Percentiles rank a stretch among this genome's conserved stretches.
phyloP scores from a whole-genome alignment of 495 filamentous ascomycete species.

The Aspergillus nanangensis region DNA sequence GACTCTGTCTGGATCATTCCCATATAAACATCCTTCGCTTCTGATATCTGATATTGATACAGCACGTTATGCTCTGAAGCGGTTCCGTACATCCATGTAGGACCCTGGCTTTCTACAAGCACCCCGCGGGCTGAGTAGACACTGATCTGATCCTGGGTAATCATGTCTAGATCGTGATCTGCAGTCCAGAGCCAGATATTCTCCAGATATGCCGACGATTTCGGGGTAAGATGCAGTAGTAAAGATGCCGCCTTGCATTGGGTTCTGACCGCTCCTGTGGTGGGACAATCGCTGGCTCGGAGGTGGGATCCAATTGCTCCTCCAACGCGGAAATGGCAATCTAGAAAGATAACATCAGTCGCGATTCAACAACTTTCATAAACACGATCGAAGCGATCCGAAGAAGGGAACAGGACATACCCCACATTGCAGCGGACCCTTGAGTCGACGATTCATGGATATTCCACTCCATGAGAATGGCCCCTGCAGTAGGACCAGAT shows the following conservation, averaged over 20 bases:
- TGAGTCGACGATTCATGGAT: neutral
- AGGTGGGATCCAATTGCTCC: slow-evolving; percentile 70
- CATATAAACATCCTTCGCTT: slow-evolving; percentile 61
- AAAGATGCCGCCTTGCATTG: slow-evolving; percentile 58
- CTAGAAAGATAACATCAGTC: neutral
- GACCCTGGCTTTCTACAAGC: slow-evolving; percentile 46
- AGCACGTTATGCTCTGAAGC: slow-evolving; percentile 65
- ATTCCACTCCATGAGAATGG: slow-evolving; percentile 84
- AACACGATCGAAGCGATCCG: too few relatives aligned
- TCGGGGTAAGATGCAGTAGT: slow-evolving; percentile 51
- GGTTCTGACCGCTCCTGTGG: slow-evolving; percentile 36
- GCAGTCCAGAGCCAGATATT: slow-evolving; percentile 62
- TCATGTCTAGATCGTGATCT: slow-evolving; percentile 64
- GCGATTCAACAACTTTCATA: too few relatives aligned
- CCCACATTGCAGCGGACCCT: neutral
- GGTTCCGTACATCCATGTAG: slow-evolving; percentile 62
- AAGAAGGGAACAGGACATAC: too few relatives aligned
- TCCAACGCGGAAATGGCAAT: slow-evolving; percentile 75
- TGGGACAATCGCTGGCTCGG: slow-evolving; percentile 63
- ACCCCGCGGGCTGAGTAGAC: slow-evolving; percentile 61
- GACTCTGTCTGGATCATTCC: slow-evolving; percentile 79
- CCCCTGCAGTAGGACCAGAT: slow-evolving; percentile 71
- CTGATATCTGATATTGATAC: slow-evolving; percentile 72
- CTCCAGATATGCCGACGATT: slow-evolving; percentile 50
- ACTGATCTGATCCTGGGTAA: slow-evolving; percentile 50